Percentiles rank a stretch among this genome's conserved stretches.
These are phyloP conservation scores for Puccinia coronata DNA, from an alignment of 1,284 basidiomycete genomes.

Conservation along the genomic window DNA sequence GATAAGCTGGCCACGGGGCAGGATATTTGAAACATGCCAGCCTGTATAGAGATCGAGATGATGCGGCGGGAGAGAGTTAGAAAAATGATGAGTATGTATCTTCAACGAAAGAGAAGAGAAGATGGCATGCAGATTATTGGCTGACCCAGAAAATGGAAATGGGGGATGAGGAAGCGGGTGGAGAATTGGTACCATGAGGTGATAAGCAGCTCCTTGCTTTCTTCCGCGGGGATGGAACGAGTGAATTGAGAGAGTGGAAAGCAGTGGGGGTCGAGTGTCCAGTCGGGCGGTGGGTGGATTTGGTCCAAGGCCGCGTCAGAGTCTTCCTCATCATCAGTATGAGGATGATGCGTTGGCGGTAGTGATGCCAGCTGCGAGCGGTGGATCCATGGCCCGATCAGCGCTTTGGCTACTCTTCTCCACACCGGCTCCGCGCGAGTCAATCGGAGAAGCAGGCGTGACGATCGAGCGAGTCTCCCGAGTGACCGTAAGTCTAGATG, in stretches of 20 bases:
- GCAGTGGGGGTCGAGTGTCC: constrained; percentile 8
- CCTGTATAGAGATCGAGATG: too few species aligned
- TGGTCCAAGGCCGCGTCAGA: too few species aligned
- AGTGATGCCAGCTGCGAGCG: neutral
- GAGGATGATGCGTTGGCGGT: neutral
- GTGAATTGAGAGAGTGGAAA: constrained; percentile 7
- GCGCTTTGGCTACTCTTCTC: constrained; percentile 3
- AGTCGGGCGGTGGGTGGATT: neutral
- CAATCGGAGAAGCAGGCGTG: neutral
- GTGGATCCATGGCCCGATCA: constrained; percentile 9
- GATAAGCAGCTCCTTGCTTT: neutral
- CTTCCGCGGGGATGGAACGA: neutral
- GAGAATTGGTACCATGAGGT: constrained; percentile 24
- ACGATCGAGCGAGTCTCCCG: neutral
- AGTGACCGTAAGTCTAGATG: neutral
- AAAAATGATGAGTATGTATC: neutral
- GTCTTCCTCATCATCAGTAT: too few species aligned
- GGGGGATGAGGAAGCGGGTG: constrained; percentile 17
- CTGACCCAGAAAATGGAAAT: constrained; percentile 26
- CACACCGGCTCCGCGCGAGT: constrained; percentile 29
- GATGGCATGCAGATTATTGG: constrained; percentile 2
- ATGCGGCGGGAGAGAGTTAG: too few species aligned
- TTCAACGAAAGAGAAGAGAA: too few species aligned
- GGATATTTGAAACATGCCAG: constrained; percentile 30
- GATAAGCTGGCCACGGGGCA: constrained; percentile 16